Evolutionary conservation across 305 asterid species (phyloP), one percentile per base, ranked within the genome.

Genomic region (Fraxinus dipetala): DNA sequence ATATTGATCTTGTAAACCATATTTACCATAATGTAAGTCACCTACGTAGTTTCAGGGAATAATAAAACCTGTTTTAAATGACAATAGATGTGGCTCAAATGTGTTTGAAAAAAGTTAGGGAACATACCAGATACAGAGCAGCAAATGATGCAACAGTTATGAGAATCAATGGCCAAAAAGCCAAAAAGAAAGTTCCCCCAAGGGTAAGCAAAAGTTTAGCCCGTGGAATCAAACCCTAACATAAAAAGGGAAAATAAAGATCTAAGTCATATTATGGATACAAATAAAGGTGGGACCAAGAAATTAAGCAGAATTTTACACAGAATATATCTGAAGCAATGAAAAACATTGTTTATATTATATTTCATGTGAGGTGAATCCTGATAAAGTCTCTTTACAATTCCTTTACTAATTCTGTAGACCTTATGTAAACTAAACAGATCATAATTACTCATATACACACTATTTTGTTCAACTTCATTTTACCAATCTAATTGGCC

Each of bases 221-320:
- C 59, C 99, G 95, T 2, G 99, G 99, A 87, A 96, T 87, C 90
- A 96, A 83, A 83, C 98, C 99, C 98, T 94, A 87, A 76, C 16
- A 77, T 38, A 83, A 54, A 63, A 79, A 65, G 14, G 30, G 65
- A 16, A 83, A 56, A 81, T 22, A 31, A 77, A 76, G 18, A 72
- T 40, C 67, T 26, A 14, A 20, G 61, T 77, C 32, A 69, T 22
- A 69, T 63, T 45, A 75, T 28, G n/a, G 26, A 81, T 54, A 63
- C 72, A 65, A 10, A 65, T 65, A 65, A 65, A 65, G 73, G 73
- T 9, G 7, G 11, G 70, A 61, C 30, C 70, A 61, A 20, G 70
- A 61, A 61, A 22, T 61, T 61, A 20, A 61, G 30, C 4, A 61
- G 7, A 65, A 14, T 26, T 28, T 26, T 26, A 16, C 16, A 65